These are phyloP conservation scores for Solanum bulbocastanum DNA, from an alignment of 257 asterid genomes.

Conservation along the genomic window DNA sequence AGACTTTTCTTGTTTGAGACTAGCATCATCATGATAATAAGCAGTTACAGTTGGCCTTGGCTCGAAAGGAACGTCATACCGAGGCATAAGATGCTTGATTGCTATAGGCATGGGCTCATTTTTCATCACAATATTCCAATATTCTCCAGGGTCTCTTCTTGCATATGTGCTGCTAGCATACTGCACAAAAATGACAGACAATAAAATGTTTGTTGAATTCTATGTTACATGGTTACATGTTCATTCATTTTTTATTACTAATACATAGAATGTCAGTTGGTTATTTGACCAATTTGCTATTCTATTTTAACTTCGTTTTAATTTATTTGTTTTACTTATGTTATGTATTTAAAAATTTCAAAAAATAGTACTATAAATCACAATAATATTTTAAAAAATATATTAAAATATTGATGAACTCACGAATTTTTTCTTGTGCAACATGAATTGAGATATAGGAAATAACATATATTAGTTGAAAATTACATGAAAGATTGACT, in stretches of 20 bases:
- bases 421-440: rapidly evolving
- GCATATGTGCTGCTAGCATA: not conserved
- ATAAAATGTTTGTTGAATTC: not conserved
- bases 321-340: too few species aligned
- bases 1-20: not conserved
- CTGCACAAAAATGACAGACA: not conserved
- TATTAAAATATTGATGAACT: rapidly evolving
- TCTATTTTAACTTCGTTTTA: too few species aligned
- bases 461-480: too few species aligned
- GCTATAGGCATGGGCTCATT: not conserved
- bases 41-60: not conserved
- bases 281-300: too few species aligned
- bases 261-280: too few species aligned
- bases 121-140: not conserved
- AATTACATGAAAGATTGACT: too few species aligned
- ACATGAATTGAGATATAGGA: too few species aligned
- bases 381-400: too few species aligned
- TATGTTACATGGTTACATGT: too few species aligned
- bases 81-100: not conserved
- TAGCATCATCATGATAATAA: not conserved
- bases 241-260: too few species aligned
- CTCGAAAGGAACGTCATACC: not conserved
- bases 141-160: not conserved
- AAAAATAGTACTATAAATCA: too few species aligned
- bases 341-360: rapidly evolving